Percentiles rank a stretch among this genome's conserved stretches.
Evolutionary conservation across 2,329 filamentous ascomycete genomes (phyloP).

Genomic region (Colletotrichum sp.): DNA sequence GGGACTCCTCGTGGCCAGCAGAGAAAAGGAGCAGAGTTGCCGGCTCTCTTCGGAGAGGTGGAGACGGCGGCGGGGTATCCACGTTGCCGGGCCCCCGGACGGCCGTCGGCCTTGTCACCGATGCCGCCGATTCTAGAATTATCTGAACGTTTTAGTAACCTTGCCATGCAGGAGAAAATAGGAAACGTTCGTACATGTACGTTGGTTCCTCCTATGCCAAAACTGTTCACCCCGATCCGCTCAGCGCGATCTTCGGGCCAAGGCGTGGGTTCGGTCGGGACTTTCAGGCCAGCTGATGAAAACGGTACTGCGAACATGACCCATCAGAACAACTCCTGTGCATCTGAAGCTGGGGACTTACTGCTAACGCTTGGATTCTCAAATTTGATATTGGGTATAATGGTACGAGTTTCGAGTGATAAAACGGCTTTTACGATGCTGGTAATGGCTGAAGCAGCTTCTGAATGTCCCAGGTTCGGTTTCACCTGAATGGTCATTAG

Average conservation of each 20-base stretch:
- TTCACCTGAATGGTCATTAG: slow-evolving; percentile 35
- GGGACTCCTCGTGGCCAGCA: slow-evolving; percentile 24
- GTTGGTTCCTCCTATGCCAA: slow-evolving; percentile 44
- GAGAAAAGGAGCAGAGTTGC: slow-evolving; percentile 22
- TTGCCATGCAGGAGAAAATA: not conserved
- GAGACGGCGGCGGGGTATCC: slow-evolving; percentile 1
- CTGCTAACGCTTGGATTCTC: slow-evolving; percentile 13
- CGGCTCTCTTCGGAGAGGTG: not conserved
- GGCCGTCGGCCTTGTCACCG: not conserved
- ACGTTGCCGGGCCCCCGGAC: not conserved
- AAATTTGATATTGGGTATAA: slow-evolving; percentile 23
- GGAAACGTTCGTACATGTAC: slow-evolving; percentile 31
- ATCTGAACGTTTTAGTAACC: not conserved
- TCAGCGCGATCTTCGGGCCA: slow-evolving; percentile 30
- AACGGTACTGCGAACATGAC: slow-evolving; percentile 23
- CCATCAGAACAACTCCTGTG: not conserved
- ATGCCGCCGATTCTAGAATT: slow-evolving; percentile 3
- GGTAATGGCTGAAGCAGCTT: slow-evolving; percentile 35
- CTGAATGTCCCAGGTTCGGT: slow-evolving; percentile 42
- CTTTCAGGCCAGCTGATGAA: slow-evolving; percentile 22
- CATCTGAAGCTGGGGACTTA: not conserved
- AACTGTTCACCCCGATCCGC: slow-evolving; percentile 40
- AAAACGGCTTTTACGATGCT: slow-evolving; percentile 37
- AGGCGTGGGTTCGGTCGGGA: slow-evolving; percentile 26
- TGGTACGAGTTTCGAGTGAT: slow-evolving; percentile 15